These are phyloP conservation scores for Salvia splendens DNA, from an alignment of 257 asterid genomes.

Conservation along the genomic window DNA sequence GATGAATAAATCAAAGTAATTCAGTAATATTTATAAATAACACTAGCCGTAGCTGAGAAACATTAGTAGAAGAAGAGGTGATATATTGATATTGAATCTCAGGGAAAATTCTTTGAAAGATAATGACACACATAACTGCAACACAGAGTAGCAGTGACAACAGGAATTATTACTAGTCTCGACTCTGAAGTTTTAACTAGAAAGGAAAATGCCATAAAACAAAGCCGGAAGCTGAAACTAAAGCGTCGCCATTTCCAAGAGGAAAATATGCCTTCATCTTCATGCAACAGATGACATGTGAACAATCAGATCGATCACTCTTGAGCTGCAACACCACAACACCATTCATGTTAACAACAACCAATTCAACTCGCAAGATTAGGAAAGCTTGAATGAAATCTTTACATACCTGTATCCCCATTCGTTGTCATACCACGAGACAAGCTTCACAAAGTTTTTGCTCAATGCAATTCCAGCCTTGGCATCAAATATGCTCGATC, in stretches of 20 bases:
- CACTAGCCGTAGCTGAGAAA: too few relatives aligned
- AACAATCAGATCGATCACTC: conserved; percentile 65
- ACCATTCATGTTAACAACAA: background rate
- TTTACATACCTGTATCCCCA: conserved; percentile 63
- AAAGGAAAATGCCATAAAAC: background rate
- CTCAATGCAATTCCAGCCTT: conserved; percentile 81
- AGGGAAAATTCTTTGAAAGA: background rate
- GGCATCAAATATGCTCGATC: conserved; percentile 81
- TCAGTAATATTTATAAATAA: too few relatives aligned
- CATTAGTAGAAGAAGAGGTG: too few relatives aligned
- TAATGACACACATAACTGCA: background rate
- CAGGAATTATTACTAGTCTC: conserved; percentile 13
- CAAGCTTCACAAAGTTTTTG: conserved; percentile 60
- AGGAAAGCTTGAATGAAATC: background rate
- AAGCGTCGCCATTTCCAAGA: background rate
- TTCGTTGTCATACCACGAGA: conserved; percentile 80
- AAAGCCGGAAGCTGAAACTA: background rate
- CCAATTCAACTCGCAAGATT: background rate
- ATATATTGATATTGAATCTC: background rate
- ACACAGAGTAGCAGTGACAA: background rate
- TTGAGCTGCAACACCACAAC: conserved; percentile 49
- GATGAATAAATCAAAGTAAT: too few relatives aligned
- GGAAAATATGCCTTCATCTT: conserved; percentile 10
- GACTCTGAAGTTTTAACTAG: background rate
- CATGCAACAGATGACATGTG: conserved; percentile 64